Percentiles rank a stretch among this genome's conserved stretches.
These are phyloP conservation scores for Centrapalus pauciflorus DNA, from an alignment of 129 eudicot species.

Conservation along the genomic window DNA sequence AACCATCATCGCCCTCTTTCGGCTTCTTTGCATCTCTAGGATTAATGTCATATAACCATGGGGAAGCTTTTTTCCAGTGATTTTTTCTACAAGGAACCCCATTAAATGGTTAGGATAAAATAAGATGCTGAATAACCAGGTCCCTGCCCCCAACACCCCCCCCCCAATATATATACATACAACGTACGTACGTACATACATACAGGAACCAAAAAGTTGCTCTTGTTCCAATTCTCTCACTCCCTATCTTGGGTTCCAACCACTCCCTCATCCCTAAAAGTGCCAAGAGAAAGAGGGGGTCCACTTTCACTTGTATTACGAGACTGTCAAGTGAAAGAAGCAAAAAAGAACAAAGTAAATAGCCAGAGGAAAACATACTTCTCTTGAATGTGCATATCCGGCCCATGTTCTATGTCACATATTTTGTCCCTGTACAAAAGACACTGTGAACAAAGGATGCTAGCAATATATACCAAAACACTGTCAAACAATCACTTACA, in stretches of 20 bases:
- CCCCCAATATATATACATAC: too few relatives aligned
- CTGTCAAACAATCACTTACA: not conserved
- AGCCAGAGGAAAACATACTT: conserved; percentile 39
- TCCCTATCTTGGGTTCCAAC: too few relatives aligned
- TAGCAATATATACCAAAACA: not conserved
- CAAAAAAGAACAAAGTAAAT: not conserved
- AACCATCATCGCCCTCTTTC: conserved; percentile 90
- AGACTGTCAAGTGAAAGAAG: too few relatives aligned
- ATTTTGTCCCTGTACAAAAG: conserved; percentile 58
- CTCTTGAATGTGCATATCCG: conserved; percentile 56
- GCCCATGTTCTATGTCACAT: conserved; percentile 60
- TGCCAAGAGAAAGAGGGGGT: too few relatives aligned
- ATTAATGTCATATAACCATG: conserved; percentile 75
- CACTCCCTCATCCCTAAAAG: too few relatives aligned
- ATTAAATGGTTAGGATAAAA: too few relatives aligned
- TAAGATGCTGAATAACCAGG: too few relatives aligned
- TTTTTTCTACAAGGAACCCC: conserved; percentile 54
- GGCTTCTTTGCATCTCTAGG: conserved; percentile 91
- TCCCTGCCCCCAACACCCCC: too few relatives aligned
- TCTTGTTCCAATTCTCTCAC: too few relatives aligned
- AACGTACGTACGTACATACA: too few relatives aligned
- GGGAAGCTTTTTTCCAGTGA: conserved; percentile 88
- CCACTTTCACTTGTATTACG: too few relatives aligned
- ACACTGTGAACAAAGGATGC: conserved; percentile 9
- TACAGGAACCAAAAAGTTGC: too few relatives aligned